Evolutionary conservation across 2,329 filamentous ascomycete species (phyloP).

Genomic region (Clathrospora elynae): DNA sequence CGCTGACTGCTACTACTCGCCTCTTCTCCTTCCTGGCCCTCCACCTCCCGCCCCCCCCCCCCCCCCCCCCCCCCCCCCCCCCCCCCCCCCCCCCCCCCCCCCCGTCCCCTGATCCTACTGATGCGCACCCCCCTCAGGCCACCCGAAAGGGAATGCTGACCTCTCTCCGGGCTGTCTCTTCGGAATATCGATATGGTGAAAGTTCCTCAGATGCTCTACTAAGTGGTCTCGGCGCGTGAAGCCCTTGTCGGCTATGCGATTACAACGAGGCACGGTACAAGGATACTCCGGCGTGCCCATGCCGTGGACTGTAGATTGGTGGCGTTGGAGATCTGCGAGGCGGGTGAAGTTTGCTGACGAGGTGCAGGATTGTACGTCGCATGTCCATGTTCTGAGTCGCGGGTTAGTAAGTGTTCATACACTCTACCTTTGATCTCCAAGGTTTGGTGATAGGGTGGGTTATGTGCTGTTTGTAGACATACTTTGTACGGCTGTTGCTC

Average conservation of each 20-base stretch:
- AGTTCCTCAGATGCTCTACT: slow-evolving; percentile 62
- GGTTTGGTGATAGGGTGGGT: background rate
- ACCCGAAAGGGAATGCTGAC: slow-evolving; percentile 37
- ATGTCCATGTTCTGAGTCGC: slow-evolving; percentile 38
- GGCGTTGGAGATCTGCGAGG: slow-evolving; percentile 44
- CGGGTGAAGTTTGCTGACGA: slow-evolving; percentile 44
- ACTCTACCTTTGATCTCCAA: no score
- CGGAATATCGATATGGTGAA: slow-evolving; percentile 57
- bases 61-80: slow-evolving; percentile 4
- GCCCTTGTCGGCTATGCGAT: slow-evolving; percentile 48
- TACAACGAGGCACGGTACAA: slow-evolving; percentile 38
- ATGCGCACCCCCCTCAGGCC: slow-evolving; percentile 22
- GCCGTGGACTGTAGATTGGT: slow-evolving; percentile 44
- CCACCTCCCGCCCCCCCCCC: background rate
- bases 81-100: slow-evolving; percentile 4
- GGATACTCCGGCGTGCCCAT: slow-evolving; percentile 39
- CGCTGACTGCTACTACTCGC: background rate
- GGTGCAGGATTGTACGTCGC: slow-evolving; percentile 37
- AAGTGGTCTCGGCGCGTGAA: slow-evolving; percentile 64
- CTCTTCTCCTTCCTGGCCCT: no score
- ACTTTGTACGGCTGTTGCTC: slow-evolving; percentile 29
- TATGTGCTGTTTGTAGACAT: background rate
- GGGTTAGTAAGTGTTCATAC: no score
- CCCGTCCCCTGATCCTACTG: slow-evolving; percentile 8
- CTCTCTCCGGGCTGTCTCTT: slow-evolving; percentile 46